These are phyloP conservation scores for Lentinula edodes DNA, from an alignment of 768 basidiomycete genomes.

Conservation along the genomic window DNA sequence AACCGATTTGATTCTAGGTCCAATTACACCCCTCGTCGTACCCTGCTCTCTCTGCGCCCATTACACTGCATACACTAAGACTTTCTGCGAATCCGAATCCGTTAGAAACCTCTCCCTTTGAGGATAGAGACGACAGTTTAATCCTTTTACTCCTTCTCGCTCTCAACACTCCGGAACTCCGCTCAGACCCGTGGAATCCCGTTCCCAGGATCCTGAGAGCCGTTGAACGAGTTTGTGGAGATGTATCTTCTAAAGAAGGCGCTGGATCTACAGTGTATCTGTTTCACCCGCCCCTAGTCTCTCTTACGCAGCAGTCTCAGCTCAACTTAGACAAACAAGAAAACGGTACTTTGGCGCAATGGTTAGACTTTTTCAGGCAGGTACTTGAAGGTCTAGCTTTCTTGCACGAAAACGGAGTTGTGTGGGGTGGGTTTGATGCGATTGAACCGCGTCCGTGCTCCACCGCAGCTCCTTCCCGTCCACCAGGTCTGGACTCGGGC, in stretches of 20 bases:
- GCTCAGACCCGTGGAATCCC: constrained; percentile 52
- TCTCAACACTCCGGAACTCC: constrained; percentile 37
- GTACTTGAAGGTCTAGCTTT: constrained; percentile 46
- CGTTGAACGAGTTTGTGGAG: constrained; percentile 33
- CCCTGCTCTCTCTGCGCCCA: not conserved
- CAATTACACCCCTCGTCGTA: not conserved
- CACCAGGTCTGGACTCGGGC: constrained; percentile 5
- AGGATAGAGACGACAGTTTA: constrained; percentile 15
- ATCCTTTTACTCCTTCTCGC: constrained; percentile 35
- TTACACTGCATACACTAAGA: constrained; percentile 20
- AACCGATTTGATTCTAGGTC: constrained; percentile 1
- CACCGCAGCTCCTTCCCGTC: constrained; percentile 16
- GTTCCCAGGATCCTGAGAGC: constrained; percentile 40
- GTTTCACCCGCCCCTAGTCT: constrained; percentile 30
- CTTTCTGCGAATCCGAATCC: constrained; percentile 10
- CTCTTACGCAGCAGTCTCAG: constrained; percentile 20
- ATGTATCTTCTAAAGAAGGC: not conserved
- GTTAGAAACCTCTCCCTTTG: constrained; percentile 1
- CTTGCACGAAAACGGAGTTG: constrained; percentile 35
- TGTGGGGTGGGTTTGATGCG: constrained; percentile 29
- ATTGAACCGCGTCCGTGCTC: not conserved
- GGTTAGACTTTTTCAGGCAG: constrained; percentile 47
- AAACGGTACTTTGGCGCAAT: constrained; percentile 34
- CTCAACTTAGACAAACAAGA: not conserved
- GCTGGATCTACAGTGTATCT: constrained; percentile 20